These are phyloP conservation scores for Penicillium sp. DNA, from an alignment of 2,329 filamentous ascomycete species.

Conservation along the genomic window DNA sequence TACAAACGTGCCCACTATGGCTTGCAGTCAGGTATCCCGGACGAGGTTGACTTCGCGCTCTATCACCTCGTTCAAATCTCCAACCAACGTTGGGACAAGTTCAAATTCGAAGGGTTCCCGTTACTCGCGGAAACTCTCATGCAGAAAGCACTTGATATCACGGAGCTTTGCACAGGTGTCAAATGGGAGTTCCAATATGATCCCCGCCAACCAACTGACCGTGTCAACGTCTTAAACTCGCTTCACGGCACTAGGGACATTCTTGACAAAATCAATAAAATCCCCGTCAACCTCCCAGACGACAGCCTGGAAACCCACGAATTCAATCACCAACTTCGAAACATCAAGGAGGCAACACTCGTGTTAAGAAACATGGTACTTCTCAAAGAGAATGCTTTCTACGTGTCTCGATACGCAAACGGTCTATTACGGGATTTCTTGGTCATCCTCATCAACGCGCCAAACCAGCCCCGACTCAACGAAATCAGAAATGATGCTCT, in stretches of 20 bases:
- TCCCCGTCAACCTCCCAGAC: constrained; percentile 61
- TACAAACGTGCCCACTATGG: constrained; percentile 86
- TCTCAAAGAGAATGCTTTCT: constrained; percentile 81
- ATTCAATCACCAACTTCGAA: constrained; percentile 69
- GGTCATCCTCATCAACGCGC: constrained; percentile 78
- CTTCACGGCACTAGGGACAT: constrained; percentile 69
- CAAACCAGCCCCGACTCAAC: constrained; percentile 66
- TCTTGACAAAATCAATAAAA: constrained; percentile 67
- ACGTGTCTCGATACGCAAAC: constrained; percentile 69
- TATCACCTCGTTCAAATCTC: constrained; percentile 96
- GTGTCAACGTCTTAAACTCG: constrained; percentile 63
- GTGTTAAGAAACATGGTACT: constrained; percentile 97
- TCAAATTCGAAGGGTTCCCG: constrained; percentile 89
- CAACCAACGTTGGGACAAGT: constrained; percentile 91
- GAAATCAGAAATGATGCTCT: constrained; percentile 90
- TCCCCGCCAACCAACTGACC: constrained; percentile 51
- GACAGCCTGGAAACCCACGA: constrained; percentile 71
- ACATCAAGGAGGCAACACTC: constrained; percentile 81
- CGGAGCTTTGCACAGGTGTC: constrained; percentile 76
- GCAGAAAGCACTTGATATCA: constrained; percentile 78
- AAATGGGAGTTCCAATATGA: constrained; percentile 79
- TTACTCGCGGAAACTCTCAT: constrained; percentile 85
- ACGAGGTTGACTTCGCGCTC: constrained; percentile 88
- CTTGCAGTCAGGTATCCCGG: constrained; percentile 73
- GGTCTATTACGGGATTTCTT: constrained; percentile 74